These are phyloP conservation scores for Krasilnikovozyma curviuscula DNA, from an alignment of 768 basidiomycete species.

Conservation along the genomic window DNA sequence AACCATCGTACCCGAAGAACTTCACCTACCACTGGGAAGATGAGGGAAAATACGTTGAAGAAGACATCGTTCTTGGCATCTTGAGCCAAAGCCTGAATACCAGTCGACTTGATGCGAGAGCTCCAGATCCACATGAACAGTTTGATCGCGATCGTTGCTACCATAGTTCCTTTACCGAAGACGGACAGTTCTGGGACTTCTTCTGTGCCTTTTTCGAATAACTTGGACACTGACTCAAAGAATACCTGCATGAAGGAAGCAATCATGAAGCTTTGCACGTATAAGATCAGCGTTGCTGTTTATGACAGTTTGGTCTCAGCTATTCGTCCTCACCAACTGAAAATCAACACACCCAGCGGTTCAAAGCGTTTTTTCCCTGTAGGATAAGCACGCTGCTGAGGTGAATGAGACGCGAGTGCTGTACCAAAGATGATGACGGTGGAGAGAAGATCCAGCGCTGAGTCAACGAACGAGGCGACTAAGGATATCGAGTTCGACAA, in stretches of 20 bases:
- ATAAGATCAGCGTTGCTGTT: conserved; percentile 19
- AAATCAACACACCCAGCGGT: conserved; percentile 27
- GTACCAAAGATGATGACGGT: conserved; percentile 30
- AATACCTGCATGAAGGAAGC: conserved; percentile 26
- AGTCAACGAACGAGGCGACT: conserved; percentile 28
- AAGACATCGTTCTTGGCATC: conserved; percentile 10
- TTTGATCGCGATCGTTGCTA: conserved; percentile 28
- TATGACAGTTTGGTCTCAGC: not conserved
- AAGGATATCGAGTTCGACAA: conserved; percentile 29
- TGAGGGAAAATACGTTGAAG: conserved; percentile 4
- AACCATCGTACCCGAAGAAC: not conserved
- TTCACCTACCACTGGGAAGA: conserved; percentile 8
- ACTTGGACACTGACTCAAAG: conserved; percentile 27
- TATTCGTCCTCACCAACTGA: too few species aligned
- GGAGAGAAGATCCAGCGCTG: conserved; percentile 28
- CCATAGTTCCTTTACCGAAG: conserved; percentile 26
- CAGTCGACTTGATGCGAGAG: too few species aligned
- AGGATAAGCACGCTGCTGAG: conserved; percentile 20
- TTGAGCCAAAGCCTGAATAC: too few species aligned
- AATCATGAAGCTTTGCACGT: conserved; percentile 30
- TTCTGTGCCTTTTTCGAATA: conserved; percentile 15
- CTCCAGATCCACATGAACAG: conserved; percentile 20
- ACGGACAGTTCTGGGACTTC: conserved; percentile 17
- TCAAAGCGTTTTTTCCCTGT: conserved; percentile 26
- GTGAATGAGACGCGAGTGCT: conserved; percentile 21